phyloP scores from a whole-genome alignment of 331 rosid species.

The Quercus lobata region DNA sequence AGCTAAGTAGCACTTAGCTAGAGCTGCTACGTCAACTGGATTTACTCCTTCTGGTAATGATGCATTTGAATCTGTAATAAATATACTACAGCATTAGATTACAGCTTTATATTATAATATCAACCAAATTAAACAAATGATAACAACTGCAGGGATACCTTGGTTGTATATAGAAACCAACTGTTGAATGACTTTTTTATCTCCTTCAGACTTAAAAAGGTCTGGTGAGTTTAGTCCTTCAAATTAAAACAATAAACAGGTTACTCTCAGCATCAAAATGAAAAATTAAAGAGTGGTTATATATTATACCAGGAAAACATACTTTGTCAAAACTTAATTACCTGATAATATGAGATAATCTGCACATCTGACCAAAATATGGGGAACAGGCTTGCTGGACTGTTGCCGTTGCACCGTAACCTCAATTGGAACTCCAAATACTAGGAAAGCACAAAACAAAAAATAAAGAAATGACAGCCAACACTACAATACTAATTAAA shows the following conservation, averaged over 20 bases:
- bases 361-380: conserved; percentile 74
- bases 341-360: conserved; percentile 92
- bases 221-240: conserved; percentile 71
- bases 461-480: background rate
- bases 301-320: background rate
- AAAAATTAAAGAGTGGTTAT: background rate
- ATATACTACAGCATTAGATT: background rate
- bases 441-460: conserved; percentile 35
- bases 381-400: conserved; percentile 72
- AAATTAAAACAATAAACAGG: conserved; percentile 17
- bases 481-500: background rate
- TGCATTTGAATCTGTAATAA: conserved; percentile 61
- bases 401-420: conserved; percentile 76
- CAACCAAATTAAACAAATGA: conserved; percentile 18
- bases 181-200: conserved; percentile 73
- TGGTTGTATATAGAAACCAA: conserved; percentile 82
- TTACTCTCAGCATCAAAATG: conserved; percentile 12
- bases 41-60: conserved; percentile 73
- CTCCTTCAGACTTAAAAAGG: conserved; percentile 83
- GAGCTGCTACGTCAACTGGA: conserved; percentile 85
- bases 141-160: conserved; percentile 45
- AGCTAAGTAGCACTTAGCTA: conserved; percentile 81
- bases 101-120: conserved; percentile 3
- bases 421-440: conserved; percentile 95
- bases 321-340: conserved; percentile 35